Evolutionary conservation across 352 stramenopile genomes (phyloP).

Genomic region (Saprolegnia parasitica): DNA sequence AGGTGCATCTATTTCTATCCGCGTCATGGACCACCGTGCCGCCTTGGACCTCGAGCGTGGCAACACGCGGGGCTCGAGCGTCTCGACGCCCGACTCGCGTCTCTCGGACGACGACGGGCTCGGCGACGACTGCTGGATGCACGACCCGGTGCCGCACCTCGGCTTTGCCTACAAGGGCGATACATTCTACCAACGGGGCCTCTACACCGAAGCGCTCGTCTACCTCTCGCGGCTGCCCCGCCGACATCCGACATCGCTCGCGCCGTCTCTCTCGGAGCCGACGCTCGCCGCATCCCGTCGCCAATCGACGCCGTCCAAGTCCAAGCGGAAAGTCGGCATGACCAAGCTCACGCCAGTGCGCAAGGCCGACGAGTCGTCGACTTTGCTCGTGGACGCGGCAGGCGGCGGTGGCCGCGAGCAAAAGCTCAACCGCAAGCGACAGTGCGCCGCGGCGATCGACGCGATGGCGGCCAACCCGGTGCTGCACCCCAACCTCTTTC

Average conservation of each 20-base stretch:
- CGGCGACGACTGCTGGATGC: neutral
- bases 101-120: slow-evolving; percentile 1
- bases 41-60: neutral
- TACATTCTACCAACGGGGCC: slow-evolving; percentile 61
- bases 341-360: slow-evolving; percentile 6
- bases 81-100: neutral
- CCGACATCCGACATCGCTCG: slow-evolving; percentile 32
- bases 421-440: slow-evolving; percentile 46
- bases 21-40: neutral
- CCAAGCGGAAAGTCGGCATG: slow-evolving; percentile 13
- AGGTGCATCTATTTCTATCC: neutral
- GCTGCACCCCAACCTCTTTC: slow-evolving; percentile 47
- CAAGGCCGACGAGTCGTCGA: neutral
- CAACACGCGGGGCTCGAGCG: neutral
- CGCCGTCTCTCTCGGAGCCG: neutral
- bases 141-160: slow-evolving; percentile 40
- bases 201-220: slow-evolving; percentile 58
- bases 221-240: slow-evolving; percentile 66
- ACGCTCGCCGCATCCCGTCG: neutral
- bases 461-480: slow-evolving; percentile 57
- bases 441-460: slow-evolving; percentile 58
- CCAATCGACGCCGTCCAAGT: neutral
- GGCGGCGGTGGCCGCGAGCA: slow-evolving; percentile 24
- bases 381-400: neutral
- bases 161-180: slow-evolving; percentile 67